A percentile compares a stretch with the other conserved stretches of the same genome.
phyloP scores from a whole-genome alignment of 768 basidiomycete genomes.

The Lepiota venenata region DNA sequence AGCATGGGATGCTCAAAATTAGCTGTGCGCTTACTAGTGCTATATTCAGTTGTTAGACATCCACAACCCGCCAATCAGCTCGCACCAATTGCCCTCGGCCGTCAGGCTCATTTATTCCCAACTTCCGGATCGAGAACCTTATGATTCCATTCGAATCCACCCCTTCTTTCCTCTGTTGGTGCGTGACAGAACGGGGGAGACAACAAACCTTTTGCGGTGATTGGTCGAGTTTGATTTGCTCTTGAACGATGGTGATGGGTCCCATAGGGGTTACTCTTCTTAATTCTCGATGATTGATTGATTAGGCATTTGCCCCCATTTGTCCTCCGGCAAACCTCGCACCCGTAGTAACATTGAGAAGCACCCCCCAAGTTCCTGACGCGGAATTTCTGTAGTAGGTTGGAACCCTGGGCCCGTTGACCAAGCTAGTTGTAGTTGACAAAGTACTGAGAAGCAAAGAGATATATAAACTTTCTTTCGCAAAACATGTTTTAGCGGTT shows the following conservation, averaged over 20 bases:
- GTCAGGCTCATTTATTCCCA: neutral
- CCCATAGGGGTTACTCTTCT: neutral
- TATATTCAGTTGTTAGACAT: too few species aligned
- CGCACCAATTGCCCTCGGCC: neutral
- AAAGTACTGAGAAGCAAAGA: too few species aligned
- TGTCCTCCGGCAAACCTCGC: constrained; percentile 1
- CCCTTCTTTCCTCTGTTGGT: neutral
- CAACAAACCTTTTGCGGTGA: neutral
- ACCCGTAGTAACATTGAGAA: neutral
- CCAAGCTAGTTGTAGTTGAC: too few species aligned
- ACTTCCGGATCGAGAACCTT: neutral
- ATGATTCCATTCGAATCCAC: constrained; percentile 1
- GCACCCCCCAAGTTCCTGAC: neutral
- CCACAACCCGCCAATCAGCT: neutral
- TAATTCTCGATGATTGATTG: neutral
- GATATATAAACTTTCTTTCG: too few species aligned
- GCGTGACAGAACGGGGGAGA: neutral
- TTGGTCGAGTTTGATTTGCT: constrained; percentile 3
- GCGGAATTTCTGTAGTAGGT: too few species aligned
- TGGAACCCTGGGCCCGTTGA: too few species aligned
- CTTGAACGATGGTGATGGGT: neutral
- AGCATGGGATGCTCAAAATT: too few species aligned
- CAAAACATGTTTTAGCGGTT: too few species aligned
- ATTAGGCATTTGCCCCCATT: neutral
- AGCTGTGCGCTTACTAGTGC: too few species aligned